Percentiles rank a stretch among this genome's conserved stretches.
Conservation (phyloP, 345 rosid genomes). For the Xanthoceras sorbifolium region DNA sequence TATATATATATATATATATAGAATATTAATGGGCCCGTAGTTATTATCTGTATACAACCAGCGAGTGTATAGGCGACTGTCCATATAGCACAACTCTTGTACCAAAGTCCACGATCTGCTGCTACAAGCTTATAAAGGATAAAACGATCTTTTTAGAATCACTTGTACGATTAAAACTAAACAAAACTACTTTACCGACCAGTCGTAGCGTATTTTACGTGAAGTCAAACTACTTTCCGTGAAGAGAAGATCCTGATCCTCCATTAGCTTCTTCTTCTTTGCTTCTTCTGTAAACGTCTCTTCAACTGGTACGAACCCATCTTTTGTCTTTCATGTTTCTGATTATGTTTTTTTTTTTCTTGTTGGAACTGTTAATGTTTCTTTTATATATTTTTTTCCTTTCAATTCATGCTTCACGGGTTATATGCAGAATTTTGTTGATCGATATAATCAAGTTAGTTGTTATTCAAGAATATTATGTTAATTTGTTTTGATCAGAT, state of each 20-base stretch:
- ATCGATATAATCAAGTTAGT: background rate
- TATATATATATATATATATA: no score
- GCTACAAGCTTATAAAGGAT: background rate
- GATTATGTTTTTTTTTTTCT: no score
- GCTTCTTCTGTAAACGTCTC: conserved; percentile 4
- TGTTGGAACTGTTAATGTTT: conserved; percentile 8
- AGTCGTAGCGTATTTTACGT: conserved; percentile 13
- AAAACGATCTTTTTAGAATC: conserved; percentile 4
- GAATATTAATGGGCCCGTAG: no score
- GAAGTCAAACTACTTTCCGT: conserved; percentile 44
- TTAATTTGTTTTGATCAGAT: background rate
- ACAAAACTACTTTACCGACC: conserved; percentile 33
- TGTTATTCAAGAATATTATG: background rate
- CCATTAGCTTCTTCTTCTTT: background rate
- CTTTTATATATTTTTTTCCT: background rate
- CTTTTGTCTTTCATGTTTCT: background rate
- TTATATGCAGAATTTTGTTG: background rate
- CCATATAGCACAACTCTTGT: no score
- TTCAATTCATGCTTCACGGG: background rate
- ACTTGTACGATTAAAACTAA: background rate
- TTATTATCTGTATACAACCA: no score
- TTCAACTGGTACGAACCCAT: background rate
- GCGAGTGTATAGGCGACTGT: no score
- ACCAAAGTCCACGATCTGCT: no score
- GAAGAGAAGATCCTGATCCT: conserved; percentile 21